phyloP scores from a whole-genome alignment of 768 basidiomycete species.

The Leccinum imitatum region DNA sequence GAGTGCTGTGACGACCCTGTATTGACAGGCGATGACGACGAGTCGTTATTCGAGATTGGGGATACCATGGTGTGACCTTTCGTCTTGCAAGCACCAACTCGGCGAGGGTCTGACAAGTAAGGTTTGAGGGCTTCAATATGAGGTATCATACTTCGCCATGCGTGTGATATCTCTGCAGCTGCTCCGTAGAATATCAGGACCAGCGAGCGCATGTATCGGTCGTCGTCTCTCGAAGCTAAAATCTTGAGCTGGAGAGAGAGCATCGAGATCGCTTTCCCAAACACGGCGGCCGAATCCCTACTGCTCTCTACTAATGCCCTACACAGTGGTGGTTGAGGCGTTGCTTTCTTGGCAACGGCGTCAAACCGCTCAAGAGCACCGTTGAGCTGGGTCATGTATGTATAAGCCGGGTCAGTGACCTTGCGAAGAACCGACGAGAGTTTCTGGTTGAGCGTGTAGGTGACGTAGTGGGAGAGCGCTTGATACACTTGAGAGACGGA shows the following conservation, averaged over 20 bases:
- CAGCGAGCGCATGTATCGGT: conserved; percentile 85
- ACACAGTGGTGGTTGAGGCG: conserved; percentile 72
- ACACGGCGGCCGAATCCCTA: conserved; percentile 77
- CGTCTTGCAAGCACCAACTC: conserved; percentile 34
- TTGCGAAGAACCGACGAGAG: conserved; percentile 77
- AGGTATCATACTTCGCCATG: conserved; percentile 79
- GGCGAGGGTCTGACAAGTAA: conserved; percentile 49
- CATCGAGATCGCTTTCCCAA: conserved; percentile 85
- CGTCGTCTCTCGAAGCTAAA: conserved; percentile 71
- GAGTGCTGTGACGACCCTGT: conserved; percentile 26
- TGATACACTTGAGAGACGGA: conserved; percentile 90
- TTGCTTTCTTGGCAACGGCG: conserved; percentile 62
- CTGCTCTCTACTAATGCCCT: conserved; percentile 79
- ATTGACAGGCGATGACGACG: conserved; percentile 29
- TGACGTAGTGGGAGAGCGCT: conserved; percentile 82
- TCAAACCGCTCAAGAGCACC: conserved; percentile 91
- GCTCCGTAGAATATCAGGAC: conserved; percentile 87
- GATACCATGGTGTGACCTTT: conserved; percentile 25
- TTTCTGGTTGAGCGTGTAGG: conserved; percentile 80
- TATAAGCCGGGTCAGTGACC: conserved; percentile 81
- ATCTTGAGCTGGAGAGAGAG: conserved; percentile 78
- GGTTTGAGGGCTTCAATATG: conserved; percentile 70
- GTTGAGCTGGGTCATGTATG: conserved; percentile 81
- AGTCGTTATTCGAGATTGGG: conserved; percentile 25
- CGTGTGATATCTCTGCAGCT: conserved; percentile 79